Base-by-base conservation (phyloP, 2,329 filamentous ascomycete species). In the Fusarium sp. region DNA sequence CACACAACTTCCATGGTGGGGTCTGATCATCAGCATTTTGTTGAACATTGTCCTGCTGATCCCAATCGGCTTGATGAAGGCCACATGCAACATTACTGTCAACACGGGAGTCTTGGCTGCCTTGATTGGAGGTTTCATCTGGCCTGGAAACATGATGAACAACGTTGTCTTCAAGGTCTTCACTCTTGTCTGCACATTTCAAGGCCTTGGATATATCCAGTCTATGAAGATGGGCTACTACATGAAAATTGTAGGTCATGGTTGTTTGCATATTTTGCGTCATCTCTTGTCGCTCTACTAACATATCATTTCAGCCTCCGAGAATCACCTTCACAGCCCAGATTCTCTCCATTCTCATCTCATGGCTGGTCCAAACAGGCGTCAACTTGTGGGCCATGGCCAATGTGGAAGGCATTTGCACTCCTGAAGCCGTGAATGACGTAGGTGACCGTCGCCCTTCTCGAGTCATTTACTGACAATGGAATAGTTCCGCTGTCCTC, bases 151-250 rank as follows among this genome's bases (percentile, higher is more conserved):
- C 24, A 69, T 72, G 17, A 61, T 75, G 22, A 72, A 70, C 33
- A 75, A 70, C 57, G 65, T 75, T 22, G 67, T 76, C 5, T 76
- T 76, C 71, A 75, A 76, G 44, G 68, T 72, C 1, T 76, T 74
- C 29, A 70, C 46, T 3, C 46, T 51, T 5, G 46, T 51, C 16
- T 51, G 46, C 24, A 51, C 46, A 62, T 10, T 74, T 64, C 58
- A 73, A 61, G 4, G 69, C 49, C 7, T 36, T 78, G n/a, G 82
- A 81, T 24, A 84, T 86, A 87, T 70, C 81, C 46, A 51, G 6
- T 51, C 46, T n/a, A 51, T 87, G 82, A 87, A 87, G 72, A 75
- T 87, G 16, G 86, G 81, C 2, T 83, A 85, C 58, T 87, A 87
- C 75, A 79, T 88, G 61, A 87, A 88, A 71, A 83, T 87, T n/a